Evolutionary conservation across 163 green algal genomes (phyloP).

Genomic region (Smithsoniella earleae): DNA sequence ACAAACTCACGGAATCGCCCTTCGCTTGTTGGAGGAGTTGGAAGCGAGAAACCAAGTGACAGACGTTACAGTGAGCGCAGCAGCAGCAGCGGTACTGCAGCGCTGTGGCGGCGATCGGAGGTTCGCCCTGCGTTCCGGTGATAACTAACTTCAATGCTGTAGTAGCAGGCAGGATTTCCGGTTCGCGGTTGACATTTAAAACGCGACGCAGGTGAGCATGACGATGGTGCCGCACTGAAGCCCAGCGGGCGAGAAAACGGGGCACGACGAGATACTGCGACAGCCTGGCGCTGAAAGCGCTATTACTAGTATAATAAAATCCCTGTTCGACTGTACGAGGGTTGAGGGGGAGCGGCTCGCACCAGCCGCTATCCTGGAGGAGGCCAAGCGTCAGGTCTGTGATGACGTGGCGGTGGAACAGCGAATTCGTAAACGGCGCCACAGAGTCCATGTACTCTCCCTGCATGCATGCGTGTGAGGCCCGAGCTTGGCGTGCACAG

Average conservation of each 20-base stretch:
- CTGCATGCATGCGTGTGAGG: not conserved
- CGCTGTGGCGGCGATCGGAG: too few relatives aligned
- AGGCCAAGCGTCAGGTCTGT: not conserved
- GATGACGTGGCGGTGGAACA: not conserved
- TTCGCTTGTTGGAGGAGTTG: not conserved
- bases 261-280: not conserved
- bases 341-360: not conserved
- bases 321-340: too few relatives aligned
- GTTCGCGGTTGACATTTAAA: not conserved
- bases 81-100: not conserved
- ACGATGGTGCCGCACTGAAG: not conserved
- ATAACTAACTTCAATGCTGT: not conserved
- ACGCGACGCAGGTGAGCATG: not conserved
- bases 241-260: too few relatives aligned
- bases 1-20: too few relatives aligned
- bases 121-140: not conserved
- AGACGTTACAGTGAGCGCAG: not conserved
- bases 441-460: not conserved
- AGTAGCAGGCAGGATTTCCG: not conserved
- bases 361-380: slow-evolving; percentile 13
- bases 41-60: not conserved
- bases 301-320: not conserved
- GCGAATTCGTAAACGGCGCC: not conserved
- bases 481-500: too few relatives aligned
- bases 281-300: not conserved